These are phyloP conservation scores for Epichloe festucae DNA, from an alignment of 2,329 filamentous ascomycete species.

Conservation along the genomic window DNA sequence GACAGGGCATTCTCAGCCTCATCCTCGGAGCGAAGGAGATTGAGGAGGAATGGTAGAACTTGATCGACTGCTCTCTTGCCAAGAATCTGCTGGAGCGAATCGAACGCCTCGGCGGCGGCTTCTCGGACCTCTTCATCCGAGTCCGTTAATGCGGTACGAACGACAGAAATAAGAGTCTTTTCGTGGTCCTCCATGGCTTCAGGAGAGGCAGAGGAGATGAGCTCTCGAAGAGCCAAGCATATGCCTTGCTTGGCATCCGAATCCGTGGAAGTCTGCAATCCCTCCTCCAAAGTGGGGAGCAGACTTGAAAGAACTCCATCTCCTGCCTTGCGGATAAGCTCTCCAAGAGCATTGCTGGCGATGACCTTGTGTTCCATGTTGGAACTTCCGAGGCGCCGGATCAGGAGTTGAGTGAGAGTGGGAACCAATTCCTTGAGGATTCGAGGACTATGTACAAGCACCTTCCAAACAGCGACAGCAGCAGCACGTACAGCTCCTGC, in stretches of 20 bases:
- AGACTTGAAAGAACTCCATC: slow-evolving; percentile 82
- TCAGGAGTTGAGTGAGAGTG: slow-evolving; percentile 87
- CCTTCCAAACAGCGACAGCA: slow-evolving; percentile 92
- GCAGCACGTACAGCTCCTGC: slow-evolving; percentile 81
- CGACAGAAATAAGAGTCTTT: slow-evolving; percentile 86
- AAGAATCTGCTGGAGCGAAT: slow-evolving; percentile 82
- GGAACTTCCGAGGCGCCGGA: slow-evolving; percentile 81
- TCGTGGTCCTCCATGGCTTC: slow-evolving; percentile 91
- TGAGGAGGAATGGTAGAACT: slow-evolving; percentile 84
- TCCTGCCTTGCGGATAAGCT: slow-evolving; percentile 92
- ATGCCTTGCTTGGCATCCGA: slow-evolving; percentile 93
- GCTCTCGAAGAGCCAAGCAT: slow-evolving; percentile 86
- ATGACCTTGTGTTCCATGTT: slow-evolving; percentile 99
- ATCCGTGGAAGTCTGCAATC: slow-evolving; percentile 76
- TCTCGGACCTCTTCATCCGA: slow-evolving; percentile 82
- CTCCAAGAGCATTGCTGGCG: slow-evolving; percentile 89
- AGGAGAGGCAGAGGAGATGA: slow-evolving; percentile 77
- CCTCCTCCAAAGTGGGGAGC: slow-evolving; percentile 83
- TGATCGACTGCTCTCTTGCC: slow-evolving; percentile 94
- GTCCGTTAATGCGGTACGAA: slow-evolving; percentile 85
- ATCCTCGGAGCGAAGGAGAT: slow-evolving; percentile 71
- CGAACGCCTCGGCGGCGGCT: slow-evolving; percentile 92
- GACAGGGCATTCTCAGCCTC: slow-evolving; percentile 86
- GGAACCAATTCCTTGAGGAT: slow-evolving; percentile 93
- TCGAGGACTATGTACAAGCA: slow-evolving; percentile 78